These are phyloP conservation scores for Zoysia japonica DNA, from an alignment of 176 grass and related monocot genomes.

Conservation along the genomic window DNA sequence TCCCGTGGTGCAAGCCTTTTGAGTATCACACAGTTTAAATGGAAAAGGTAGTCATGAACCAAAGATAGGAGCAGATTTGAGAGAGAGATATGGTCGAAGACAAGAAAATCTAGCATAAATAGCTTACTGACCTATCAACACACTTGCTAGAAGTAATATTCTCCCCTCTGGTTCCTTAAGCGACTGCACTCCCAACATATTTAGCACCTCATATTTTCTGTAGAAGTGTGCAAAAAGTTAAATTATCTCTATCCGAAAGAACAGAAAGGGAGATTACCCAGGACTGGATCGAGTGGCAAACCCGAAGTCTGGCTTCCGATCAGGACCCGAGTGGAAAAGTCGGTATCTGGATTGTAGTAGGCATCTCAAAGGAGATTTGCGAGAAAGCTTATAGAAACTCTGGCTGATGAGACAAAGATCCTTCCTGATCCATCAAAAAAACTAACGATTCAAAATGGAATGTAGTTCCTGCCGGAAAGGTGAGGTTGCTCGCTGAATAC, in stretches of 20 bases:
- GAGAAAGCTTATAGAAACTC: no score
- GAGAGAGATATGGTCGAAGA: constrained; percentile 7
- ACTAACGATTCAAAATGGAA: no score
- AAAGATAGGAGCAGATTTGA: constrained; percentile 15
- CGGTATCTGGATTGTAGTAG: no score
- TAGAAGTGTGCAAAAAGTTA: constrained; percentile 28
- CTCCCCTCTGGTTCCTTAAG: constrained; percentile 69
- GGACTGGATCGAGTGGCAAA: no score
- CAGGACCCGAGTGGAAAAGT: no score
- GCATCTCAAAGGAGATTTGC: no score
- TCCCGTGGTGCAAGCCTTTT: constrained; percentile 66
- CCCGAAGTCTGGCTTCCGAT: no score
- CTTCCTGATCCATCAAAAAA: no score
- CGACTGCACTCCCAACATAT: constrained; percentile 93
- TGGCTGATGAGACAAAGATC: no score
- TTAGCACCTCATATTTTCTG: constrained; percentile 83
- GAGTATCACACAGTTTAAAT: constrained; percentile 83
- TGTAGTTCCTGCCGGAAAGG: no score
- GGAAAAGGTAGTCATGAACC: constrained; percentile 22
- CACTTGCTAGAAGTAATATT: constrained; percentile 85
- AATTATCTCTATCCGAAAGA: constrained; percentile 11
- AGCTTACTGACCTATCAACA: constrained; percentile 68
- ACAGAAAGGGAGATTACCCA: neutral
- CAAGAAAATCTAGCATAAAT: constrained; percentile 35
- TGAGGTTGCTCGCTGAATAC: no score